These are phyloP conservation scores for Pichia sp. DNA, from an alignment of 1,139 yeast genomes.

Conservation along the genomic window DNA sequence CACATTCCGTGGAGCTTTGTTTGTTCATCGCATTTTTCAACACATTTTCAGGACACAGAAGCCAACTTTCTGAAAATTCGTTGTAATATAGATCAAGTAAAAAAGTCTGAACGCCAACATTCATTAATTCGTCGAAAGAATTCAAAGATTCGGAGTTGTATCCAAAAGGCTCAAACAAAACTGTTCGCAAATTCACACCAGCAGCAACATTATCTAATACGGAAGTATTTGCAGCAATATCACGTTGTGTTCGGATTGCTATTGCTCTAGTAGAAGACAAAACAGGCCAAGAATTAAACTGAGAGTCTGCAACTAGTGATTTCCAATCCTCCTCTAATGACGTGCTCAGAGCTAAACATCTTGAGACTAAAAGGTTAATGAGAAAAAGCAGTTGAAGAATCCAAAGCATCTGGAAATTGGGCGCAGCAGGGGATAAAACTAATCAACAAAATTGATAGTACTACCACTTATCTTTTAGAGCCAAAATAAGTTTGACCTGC, in stretches of 20 bases:
- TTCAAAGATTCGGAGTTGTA: constrained; percentile 40
- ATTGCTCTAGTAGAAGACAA: constrained; percentile 23
- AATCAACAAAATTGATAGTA: no score
- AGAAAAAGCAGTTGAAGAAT: no score
- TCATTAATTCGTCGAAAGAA: constrained; percentile 35
- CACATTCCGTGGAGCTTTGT: constrained; percentile 6
- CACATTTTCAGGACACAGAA: constrained; percentile 49
- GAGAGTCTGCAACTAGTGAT: constrained; percentile 6
- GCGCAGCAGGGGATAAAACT: no score
- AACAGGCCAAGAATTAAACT: constrained; percentile 16
- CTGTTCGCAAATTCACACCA: constrained; percentile 51
- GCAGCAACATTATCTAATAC: constrained; percentile 48
- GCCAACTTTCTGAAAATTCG: constrained; percentile 46
- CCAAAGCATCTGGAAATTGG: no score
- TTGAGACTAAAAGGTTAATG: no score
- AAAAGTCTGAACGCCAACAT: constrained; percentile 45
- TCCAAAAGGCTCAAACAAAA: constrained; percentile 45
- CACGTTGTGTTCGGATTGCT: constrained; percentile 63
- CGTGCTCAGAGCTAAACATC: no score
- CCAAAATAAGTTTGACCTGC: no score
- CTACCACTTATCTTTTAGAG: no score
- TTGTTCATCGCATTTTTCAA: neutral
- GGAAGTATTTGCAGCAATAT: constrained; percentile 47
- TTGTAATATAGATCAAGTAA: constrained; percentile 65
- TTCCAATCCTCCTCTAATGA: constrained; percentile 3